These are phyloP conservation scores for Fusarium lyarnte DNA, from an alignment of 2,329 filamentous ascomycete genomes.

Conservation along the genomic window DNA sequence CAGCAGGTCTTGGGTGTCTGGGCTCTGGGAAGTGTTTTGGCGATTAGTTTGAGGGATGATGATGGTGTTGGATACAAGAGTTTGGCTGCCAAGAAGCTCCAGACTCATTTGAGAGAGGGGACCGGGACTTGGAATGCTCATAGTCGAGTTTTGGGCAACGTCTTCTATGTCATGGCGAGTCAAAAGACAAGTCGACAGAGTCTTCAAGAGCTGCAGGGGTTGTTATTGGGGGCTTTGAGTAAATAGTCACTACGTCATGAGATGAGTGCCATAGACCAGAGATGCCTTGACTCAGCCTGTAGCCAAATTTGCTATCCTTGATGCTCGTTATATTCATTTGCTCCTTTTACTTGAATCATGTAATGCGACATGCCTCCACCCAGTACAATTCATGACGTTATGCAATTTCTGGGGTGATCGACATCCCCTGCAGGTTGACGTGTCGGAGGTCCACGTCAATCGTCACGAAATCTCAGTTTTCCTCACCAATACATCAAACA, in stretches of 20 bases:
- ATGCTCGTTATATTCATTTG: background rate
- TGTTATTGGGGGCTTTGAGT: conserved; percentile 27
- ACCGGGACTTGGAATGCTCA: conserved; percentile 60
- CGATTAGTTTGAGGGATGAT: conserved; percentile 63
- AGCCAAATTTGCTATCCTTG: too few species aligned
- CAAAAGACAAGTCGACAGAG: conserved; percentile 53
- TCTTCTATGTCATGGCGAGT: conserved; percentile 67
- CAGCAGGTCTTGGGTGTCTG: conserved; percentile 71
- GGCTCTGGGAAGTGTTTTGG: conserved; percentile 78
- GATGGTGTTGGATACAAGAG: conserved; percentile 59
- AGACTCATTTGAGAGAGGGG: conserved; percentile 48
- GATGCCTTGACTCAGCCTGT: too few species aligned
- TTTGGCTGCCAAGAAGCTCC: conserved; percentile 55
- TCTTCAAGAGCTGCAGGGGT: conserved; percentile 34
- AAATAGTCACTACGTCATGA: background rate
- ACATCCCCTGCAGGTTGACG: background rate
- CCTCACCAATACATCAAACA: background rate
- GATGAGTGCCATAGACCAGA: too few species aligned
- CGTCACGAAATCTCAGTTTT: background rate
- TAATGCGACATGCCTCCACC: accelerated
- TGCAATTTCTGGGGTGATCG: conserved; percentile 14
- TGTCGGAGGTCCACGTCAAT: background rate
- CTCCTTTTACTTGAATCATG: background rate
- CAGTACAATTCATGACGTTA: background rate
- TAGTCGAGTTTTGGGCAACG: conserved; percentile 64